Evolutionary conservation across 768 basidiomycete genomes (phyloP).

Genomic region (Xerocomellus chrysenteron): DNA sequence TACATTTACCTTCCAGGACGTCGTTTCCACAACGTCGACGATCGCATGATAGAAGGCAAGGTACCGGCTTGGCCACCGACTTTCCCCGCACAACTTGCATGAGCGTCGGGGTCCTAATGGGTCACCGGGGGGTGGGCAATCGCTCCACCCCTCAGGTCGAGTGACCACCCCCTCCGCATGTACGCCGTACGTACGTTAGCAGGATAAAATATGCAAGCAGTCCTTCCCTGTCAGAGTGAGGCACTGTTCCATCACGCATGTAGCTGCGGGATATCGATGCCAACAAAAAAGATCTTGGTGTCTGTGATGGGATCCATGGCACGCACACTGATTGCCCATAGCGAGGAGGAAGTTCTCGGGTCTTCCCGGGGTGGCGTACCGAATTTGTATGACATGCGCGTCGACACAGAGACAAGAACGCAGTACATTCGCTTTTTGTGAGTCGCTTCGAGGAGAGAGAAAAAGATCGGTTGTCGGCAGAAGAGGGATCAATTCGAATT

Average conservation of each 20-base stretch:
- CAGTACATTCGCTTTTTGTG: background rate
- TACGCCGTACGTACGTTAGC: conserved; percentile 19
- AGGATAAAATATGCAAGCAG: background rate
- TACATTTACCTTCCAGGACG: background rate
- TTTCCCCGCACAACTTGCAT: conserved; percentile 1
- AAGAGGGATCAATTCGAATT: conserved; percentile 4
- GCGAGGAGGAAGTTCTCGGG: background rate
- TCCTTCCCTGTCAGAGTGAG: background rate
- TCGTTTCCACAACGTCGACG: conserved; percentile 1
- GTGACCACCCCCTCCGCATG: background rate
- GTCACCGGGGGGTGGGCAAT: background rate
- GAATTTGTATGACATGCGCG: background rate
- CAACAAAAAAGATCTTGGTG: background rate
- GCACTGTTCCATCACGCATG: background rate
- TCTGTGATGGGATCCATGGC: background rate
- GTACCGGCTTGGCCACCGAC: background rate
- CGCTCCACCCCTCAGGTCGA: background rate
- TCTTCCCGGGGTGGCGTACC: conserved; percentile 1
- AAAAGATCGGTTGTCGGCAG: background rate
- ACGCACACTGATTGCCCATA: background rate
- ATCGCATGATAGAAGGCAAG: background rate
- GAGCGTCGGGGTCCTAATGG: background rate
- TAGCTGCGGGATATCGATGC: background rate
- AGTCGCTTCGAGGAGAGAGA: background rate
- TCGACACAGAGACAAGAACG: background rate